Evolutionary conservation across 345 rosid genomes (phyloP), one percentile per base, ranked within the genome.

Genomic region (Cardamine resedifolia): DNA sequence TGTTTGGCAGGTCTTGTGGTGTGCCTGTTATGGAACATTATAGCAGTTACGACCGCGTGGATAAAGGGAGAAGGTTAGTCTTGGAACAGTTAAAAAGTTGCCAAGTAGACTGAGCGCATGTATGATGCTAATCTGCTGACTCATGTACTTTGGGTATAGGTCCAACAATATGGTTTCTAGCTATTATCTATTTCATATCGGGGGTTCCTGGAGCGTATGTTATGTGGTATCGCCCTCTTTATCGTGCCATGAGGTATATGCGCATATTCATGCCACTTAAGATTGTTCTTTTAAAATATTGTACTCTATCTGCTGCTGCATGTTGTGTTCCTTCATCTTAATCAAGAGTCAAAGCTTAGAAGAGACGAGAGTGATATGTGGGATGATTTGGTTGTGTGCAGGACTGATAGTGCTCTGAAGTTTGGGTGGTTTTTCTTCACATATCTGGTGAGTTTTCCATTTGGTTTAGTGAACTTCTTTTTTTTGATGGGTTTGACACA

Each of bases 331-430:
- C 66, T 57, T 58, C 53, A 41, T 68, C 27, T 27, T 66, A 66
- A 31, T 30, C 18, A 24, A 59, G 15, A 48, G 38, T 48, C 16
- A 33, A 34, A 19, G 31, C 2, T 34, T 14, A n/a, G 36, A 10
- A 21, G 41, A 70, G 57, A 53, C n/a, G 27, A 48, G 50, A 58
- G 28, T 49, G 21, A 61, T 30, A 41, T 72, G 21, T 58, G 47
- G 60, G 58, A 58, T 66, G 7, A 66, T 68, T 75, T 58, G 68
- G 69, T 52, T 68, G 55, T 58, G 69, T 83, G 63, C 90, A 91
- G 98, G 92, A 95, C 97, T 56, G 99, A 91, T 66, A 95, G 98
- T 79, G 99, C 98, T 61, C 81, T 95, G 78, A 91, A 88, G 81
- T 95, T 95, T 71, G 94, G 98, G 64, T 88, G 92, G 91, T 95